These are phyloP conservation scores for Boletus vermiculosoides DNA, from an alignment of 768 basidiomycete genomes.

Conservation along the genomic window DNA sequence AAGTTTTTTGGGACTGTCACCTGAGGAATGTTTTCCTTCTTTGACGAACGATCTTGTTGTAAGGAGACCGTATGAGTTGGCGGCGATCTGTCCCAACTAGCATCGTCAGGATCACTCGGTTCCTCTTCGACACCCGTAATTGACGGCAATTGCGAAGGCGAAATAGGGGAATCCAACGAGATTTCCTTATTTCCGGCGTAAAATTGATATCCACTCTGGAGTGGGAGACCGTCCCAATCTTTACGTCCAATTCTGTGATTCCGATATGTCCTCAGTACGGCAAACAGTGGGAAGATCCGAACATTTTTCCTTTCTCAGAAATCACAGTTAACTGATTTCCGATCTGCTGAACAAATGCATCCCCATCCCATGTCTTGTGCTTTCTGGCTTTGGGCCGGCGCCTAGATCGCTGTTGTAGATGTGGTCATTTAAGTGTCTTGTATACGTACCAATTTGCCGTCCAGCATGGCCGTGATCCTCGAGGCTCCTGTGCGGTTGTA, in stretches of 20 bases:
- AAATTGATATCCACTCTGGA: slow-evolving; percentile 40
- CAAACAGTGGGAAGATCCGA: slow-evolving; percentile 8
- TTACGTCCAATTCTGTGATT: slow-evolving; percentile 57
- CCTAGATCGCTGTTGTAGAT: slow-evolving; percentile 40
- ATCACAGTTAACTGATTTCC: slow-evolving; percentile 57
- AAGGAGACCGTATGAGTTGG: slow-evolving; percentile 12
- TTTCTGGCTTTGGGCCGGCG: slow-evolving; percentile 71
- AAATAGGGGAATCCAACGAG: slow-evolving; percentile 53
- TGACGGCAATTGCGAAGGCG: slow-evolving; percentile 50
- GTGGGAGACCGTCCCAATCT: slow-evolving; percentile 55
- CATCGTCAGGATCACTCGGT: slow-evolving; percentile 21
- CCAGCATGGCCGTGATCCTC: slow-evolving; percentile 47
- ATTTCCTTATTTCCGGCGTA: slow-evolving; percentile 61
- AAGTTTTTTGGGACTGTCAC: slow-evolving; percentile 30
- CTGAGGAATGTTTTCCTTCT: slow-evolving; percentile 25
- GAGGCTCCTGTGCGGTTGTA: slow-evolving; percentile 5
- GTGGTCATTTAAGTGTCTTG: not conserved
- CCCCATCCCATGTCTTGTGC: slow-evolving; percentile 87
- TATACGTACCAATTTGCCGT: slow-evolving; percentile 62
- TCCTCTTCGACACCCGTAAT: slow-evolving; percentile 36
- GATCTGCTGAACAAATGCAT: slow-evolving; percentile 56
- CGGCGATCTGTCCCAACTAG: slow-evolving; percentile 8
- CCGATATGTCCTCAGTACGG: slow-evolving; percentile 5
- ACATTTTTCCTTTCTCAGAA: slow-evolving; percentile 73
- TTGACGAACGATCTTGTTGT: slow-evolving; percentile 6